These are phyloP conservation scores for Eremothecium cymbalariae DNA, from an alignment of 1,139 yeast genomes.

Conservation along the genomic window DNA sequence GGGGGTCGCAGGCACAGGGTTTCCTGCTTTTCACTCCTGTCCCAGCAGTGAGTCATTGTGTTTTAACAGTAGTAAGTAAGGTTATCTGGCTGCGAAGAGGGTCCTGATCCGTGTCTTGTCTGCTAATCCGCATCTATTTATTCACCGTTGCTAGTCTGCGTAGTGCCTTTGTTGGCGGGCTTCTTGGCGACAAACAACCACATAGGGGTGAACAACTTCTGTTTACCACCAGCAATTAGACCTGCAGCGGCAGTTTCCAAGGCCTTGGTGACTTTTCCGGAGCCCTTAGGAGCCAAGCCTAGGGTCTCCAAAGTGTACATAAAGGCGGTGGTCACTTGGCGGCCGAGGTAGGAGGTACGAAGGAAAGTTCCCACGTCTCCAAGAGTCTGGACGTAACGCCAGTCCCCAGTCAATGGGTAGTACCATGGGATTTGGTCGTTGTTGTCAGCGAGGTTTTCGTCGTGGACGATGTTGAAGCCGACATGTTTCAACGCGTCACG, in stretches of 20 bases:
- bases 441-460: conserved; percentile 74
- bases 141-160: background rate
- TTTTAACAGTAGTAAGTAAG: too few species aligned
- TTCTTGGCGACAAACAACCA: conserved; percentile 82
- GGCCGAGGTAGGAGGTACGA: conserved; percentile 84
- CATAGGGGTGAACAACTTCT: conserved; percentile 92
- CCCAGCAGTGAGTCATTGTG: too few species aligned
- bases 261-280: conserved; percentile 82
- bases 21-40: too few species aligned
- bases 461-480: conserved; percentile 74
- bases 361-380: conserved; percentile 76
- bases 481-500: conserved; percentile 76
- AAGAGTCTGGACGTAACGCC: conserved; percentile 74
- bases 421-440: conserved; percentile 94
- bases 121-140: too few species aligned
- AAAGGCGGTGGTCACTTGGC: conserved; percentile 71
- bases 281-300: conserved; percentile 90
- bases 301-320: conserved; percentile 75
- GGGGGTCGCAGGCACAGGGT: too few species aligned
- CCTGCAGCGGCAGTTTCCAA: conserved; percentile 96
- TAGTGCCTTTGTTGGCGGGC: conserved; percentile 36
- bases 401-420: conserved; percentile 92
- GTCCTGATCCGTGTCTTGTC: too few species aligned
- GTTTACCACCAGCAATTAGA: conserved; percentile 86
- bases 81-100: too few species aligned